These are phyloP conservation scores for Brassica balearica DNA, from an alignment of 441 rosid species.

Conservation along the genomic window DNA sequence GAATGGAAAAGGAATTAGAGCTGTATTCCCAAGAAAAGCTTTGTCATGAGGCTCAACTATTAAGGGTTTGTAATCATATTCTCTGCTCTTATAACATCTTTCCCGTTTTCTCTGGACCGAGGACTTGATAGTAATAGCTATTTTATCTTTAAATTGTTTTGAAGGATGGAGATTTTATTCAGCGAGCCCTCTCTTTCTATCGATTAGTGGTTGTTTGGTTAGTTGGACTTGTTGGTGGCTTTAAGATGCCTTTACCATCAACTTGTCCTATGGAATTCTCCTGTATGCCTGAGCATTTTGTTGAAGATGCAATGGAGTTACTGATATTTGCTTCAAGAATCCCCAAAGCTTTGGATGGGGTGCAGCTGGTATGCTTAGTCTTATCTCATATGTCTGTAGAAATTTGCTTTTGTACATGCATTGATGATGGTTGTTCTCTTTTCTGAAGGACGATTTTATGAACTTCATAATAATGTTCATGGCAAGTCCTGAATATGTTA, in stretches of 20 bases:
- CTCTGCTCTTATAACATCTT: conserved; percentile 22
- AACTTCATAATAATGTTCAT: conserved; percentile 98
- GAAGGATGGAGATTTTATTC: conserved; percentile 84
- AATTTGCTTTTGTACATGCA: not conserved
- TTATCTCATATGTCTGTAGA: conserved; percentile 9
- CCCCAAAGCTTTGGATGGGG: conserved; percentile 90
- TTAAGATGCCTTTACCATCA: conserved; percentile 90
- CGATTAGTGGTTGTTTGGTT: conserved; percentile 92
- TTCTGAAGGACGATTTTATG: conserved; percentile 94
- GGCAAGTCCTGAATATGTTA: conserved; percentile 87
- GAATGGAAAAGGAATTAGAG: conserved; percentile 86
- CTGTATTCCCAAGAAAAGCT: conserved; percentile 82
- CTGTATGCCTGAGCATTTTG: conserved; percentile 97
- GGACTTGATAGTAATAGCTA: conserved; percentile 24
- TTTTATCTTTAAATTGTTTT: conserved; percentile 19
- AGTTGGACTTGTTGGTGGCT: conserved; percentile 94
- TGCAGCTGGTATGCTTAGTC: conserved; percentile 63
- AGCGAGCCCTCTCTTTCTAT: conserved; percentile 85
- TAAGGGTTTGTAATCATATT: conserved; percentile 67
- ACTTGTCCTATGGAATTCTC: conserved; percentile 94
- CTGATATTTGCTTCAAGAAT: conserved; percentile 92
- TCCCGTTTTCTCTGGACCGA: conserved; percentile 2
- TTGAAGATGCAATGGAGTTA: conserved; percentile 98
- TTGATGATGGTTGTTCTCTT: conserved; percentile 35
- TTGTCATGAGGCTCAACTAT: conserved; percentile 92